Percentiles rank a stretch among this genome's conserved stretches.
Evolutionary conservation across 2,329 filamentous ascomycete species (phyloP).

Genomic region (Aspergillus udagawae): DNA sequence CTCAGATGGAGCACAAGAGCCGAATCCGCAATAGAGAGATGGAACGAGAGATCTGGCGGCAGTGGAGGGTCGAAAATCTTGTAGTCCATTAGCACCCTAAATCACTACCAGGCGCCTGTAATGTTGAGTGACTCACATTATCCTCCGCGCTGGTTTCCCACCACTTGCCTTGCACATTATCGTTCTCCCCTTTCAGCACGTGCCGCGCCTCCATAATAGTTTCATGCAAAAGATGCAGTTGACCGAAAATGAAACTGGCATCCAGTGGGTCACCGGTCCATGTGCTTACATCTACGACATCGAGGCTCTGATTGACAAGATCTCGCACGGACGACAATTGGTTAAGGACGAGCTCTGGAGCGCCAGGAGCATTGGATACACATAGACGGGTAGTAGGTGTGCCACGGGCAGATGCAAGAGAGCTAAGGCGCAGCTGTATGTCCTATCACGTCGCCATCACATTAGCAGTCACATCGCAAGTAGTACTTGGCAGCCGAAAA

Average conservation of each 20-base stretch:
- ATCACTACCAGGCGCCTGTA: not conserved
- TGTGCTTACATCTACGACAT: constrained; percentile 73
- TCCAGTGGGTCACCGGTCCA: constrained; percentile 65
- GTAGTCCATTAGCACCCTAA: not conserved
- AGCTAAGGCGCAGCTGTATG: constrained; percentile 67
- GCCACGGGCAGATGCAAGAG: constrained; percentile 49
- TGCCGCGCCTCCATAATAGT: constrained; percentile 59
- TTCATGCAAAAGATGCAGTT: constrained; percentile 56
- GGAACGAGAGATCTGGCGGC: constrained; percentile 66
- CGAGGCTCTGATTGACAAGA: constrained; percentile 77
- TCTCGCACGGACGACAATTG: constrained; percentile 69
- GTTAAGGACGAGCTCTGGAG: constrained; percentile 59
- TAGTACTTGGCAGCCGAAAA: not conserved
- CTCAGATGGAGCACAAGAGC: constrained; percentile 67
- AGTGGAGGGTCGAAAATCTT: constrained; percentile 60
- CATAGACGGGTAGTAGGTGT: constrained; percentile 49
- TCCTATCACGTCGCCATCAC: constrained; percentile 47
- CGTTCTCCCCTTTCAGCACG: constrained; percentile 53
- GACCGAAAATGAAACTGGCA: constrained; percentile 55
- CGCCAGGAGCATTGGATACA: constrained; percentile 50
- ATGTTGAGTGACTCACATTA: constrained; percentile 47
- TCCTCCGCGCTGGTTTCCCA: constrained; percentile 52
- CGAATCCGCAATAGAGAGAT: constrained; percentile 66
- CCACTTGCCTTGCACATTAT: constrained; percentile 51
- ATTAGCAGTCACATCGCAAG: constrained; percentile 1